Conservation (phyloP, 148 eudicot species). For the Heliosperma pusillum region DNA sequence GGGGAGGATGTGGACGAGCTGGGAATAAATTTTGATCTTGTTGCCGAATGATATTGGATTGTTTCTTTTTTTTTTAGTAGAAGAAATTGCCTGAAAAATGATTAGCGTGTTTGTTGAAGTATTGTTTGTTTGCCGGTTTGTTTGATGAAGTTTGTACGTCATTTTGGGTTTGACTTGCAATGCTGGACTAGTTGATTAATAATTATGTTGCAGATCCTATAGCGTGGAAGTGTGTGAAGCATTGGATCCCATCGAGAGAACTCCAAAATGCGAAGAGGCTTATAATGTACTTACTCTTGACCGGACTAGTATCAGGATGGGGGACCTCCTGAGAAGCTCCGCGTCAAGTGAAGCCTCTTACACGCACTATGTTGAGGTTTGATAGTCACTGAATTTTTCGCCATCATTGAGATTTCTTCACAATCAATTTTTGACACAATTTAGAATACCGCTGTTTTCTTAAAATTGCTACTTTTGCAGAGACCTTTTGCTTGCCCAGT, state of each 20-base stretch:
- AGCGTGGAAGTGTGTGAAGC: constrained; percentile 75
- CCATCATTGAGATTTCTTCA: constrained; percentile 6
- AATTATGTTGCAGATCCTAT: constrained; percentile 36
- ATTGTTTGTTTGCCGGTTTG: background rate
- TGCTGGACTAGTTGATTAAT: background rate
- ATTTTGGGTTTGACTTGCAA: constrained; percentile 1
- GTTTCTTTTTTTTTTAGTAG: too few species aligned
- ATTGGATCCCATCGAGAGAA: constrained; percentile 95
- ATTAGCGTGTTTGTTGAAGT: background rate
- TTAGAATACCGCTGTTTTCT: constrained; percentile 13
- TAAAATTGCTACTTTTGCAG: constrained; percentile 37
- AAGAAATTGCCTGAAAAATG: too few species aligned
- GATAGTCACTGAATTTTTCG: constrained; percentile 19
- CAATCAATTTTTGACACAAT: constrained; percentile 17
- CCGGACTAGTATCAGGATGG: constrained; percentile 99
- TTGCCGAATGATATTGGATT: too few species aligned
- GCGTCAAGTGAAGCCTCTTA: constrained; percentile 52
- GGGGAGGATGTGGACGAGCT: background rate
- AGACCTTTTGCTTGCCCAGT: constrained; percentile 73
- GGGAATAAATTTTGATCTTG: background rate
- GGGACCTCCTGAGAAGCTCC: constrained; percentile 99
- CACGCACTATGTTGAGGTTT: constrained; percentile 38
- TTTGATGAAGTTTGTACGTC: background rate
- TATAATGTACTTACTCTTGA: constrained; percentile 46
- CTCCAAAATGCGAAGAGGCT: constrained; percentile 99